A percentile compares a stretch with the other conserved stretches of the same genome.
phyloP scores from a whole-genome alignment of 2,329 filamentous ascomycete species.

The Penicillium nordicum region DNA sequence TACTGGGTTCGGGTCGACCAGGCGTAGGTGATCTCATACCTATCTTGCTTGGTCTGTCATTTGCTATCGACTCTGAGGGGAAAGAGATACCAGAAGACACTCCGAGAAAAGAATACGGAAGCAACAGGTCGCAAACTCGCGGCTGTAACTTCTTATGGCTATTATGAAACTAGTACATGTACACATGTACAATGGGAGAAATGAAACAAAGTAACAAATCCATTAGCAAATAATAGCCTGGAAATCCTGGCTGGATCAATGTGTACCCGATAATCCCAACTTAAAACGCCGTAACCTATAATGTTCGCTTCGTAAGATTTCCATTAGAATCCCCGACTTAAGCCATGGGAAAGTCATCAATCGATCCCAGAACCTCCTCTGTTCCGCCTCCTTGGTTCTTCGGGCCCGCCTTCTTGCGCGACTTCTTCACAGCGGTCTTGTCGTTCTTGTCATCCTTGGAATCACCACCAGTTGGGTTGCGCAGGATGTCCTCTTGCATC shows the following conservation, averaged over 20 bases:
- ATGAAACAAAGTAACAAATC: background rate
- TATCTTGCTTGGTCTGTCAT: background rate
- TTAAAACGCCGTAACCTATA: constrained; percentile 7
- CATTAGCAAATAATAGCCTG: constrained; percentile 2
- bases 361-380: constrained; percentile 41
- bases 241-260: background rate
- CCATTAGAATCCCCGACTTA: background rate
- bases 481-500: constrained; percentile 43
- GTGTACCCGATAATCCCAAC: constrained; percentile 6
- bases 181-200: background rate
- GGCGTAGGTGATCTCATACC: constrained; percentile 31
- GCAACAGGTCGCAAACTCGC: no score
- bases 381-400: constrained; percentile 34
- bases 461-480: constrained; percentile 38
- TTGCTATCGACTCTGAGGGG: background rate
- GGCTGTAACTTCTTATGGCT: background rate
- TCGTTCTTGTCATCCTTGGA: constrained; percentile 34
- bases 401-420: constrained; percentile 30
- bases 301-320: background rate
- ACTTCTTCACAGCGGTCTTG: constrained; percentile 27
- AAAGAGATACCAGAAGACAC: background rate
- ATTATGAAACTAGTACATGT: background rate
- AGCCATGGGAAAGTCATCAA: constrained; percentile 32
- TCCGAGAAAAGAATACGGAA: background rate
- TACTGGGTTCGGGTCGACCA: constrained; percentile 48